Conservation (phyloP, 75 land plant genomes). For the Selaginella moellendorffii region DNA sequence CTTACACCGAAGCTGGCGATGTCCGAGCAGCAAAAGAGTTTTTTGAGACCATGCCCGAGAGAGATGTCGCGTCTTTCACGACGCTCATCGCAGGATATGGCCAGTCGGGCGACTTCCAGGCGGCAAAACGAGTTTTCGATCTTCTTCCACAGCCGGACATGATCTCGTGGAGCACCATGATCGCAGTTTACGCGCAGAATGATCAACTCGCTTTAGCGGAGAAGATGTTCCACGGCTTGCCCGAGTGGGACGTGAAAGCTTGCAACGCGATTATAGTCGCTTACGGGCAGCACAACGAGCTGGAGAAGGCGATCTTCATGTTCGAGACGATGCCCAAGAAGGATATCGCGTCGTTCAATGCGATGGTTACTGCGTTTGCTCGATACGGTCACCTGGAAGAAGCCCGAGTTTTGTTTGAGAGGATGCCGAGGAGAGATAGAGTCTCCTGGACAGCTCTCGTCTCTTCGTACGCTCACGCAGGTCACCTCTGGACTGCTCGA, state of each 20-base stretch:
- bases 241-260: neutral
- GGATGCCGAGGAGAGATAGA: neutral
- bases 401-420: neutral
- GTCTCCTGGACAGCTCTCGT: neutral
- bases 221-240: neutral
- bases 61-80: neutral
- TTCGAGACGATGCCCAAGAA: neutral
- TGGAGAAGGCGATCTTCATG: neutral
- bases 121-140: neutral
- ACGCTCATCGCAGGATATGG: neutral
- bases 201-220: neutral
- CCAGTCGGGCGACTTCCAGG: neutral
- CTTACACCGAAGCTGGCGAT: neutral
- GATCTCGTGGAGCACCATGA: neutral
- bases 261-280: neutral
- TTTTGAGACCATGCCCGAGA: neutral
- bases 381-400: neutral
- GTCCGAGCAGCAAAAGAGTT: neutral
- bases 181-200: neutral
- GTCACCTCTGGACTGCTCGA: neutral
- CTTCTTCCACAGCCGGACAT: neutral
- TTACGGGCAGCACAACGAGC: neutral
- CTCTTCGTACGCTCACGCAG: neutral
- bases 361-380: neutral
- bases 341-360: neutral